These are phyloP conservation scores for Aureobasidium sp. DNA, from an alignment of 2,329 filamentous ascomycete species.

Conservation along the genomic window DNA sequence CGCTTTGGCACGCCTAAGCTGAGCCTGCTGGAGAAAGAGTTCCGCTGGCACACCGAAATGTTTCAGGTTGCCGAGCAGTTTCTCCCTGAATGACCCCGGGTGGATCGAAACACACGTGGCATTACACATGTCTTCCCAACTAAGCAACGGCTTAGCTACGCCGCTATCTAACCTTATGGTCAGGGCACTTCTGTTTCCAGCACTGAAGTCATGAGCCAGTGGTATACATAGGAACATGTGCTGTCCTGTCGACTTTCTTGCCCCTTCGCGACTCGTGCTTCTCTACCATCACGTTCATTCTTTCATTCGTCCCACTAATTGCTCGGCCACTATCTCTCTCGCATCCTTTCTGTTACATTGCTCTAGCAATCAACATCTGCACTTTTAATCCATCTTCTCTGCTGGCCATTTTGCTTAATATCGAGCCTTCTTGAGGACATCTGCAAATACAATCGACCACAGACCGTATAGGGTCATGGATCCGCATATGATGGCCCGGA, in stretches of 20 bases:
- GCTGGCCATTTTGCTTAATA: too few relatives aligned
- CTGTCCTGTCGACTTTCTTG: background rate
- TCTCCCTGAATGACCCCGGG: background rate
- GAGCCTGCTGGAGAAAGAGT: background rate
- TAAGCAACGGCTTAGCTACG: background rate
- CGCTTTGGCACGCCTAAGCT: background rate
- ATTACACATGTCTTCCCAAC: background rate
- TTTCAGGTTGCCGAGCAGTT: background rate
- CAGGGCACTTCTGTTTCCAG: background rate
- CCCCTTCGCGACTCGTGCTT: background rate
- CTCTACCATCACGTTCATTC: background rate
- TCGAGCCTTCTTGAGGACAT: background rate
- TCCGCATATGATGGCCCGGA: background rate
- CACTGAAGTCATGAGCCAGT: background rate
- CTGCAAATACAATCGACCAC: background rate
- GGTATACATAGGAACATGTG: slow-evolving; percentile 1
- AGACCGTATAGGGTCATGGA: background rate
- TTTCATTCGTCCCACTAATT: background rate
- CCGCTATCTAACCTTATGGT: background rate
- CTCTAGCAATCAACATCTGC: background rate
- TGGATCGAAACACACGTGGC: background rate
- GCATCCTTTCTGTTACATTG: too few relatives aligned
- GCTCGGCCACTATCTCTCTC: background rate
- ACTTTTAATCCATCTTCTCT: background rate
- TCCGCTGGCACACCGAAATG: background rate